phyloP scores from a whole-genome alignment of 2,329 filamentous ascomycete species.

The Tolypocladium capitatum region DNA sequence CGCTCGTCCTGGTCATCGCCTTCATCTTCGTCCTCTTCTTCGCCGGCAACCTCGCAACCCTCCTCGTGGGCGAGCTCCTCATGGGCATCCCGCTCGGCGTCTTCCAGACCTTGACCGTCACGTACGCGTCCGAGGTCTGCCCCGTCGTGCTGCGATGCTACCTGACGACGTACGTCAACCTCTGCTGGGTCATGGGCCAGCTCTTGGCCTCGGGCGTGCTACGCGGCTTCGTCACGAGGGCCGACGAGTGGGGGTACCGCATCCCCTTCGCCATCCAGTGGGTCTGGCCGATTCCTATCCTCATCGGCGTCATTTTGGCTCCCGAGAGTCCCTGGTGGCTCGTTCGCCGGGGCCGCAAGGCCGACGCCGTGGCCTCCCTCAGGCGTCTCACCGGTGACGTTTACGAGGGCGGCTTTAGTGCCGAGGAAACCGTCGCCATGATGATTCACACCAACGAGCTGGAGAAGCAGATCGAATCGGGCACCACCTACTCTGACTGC shows the following conservation, averaged over 20 bases:
- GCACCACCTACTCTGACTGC: slow-evolving; percentile 68
- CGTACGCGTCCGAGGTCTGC: slow-evolving; percentile 60
- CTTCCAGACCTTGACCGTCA: slow-evolving; percentile 45
- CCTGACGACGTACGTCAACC: slow-evolving; percentile 62
- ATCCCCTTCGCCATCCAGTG: slow-evolving; percentile 64
- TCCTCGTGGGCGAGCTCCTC: slow-evolving; percentile 48
- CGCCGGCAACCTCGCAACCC: slow-evolving; percentile 42
- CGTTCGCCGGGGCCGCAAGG: slow-evolving; percentile 48
- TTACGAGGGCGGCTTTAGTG: slow-evolving; percentile 58
- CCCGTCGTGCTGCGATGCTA: slow-evolving; percentile 59
- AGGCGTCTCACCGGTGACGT: slow-evolving; percentile 51
- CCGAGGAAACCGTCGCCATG: slow-evolving; percentile 78
- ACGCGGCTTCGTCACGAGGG: slow-evolving; percentile 48
- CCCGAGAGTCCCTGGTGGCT: slow-evolving; percentile 66
- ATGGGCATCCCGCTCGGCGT: slow-evolving; percentile 51
- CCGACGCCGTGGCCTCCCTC: slow-evolving; percentile 53
- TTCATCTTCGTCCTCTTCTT: slow-evolving; percentile 55
- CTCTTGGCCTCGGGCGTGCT: slow-evolving; percentile 61
- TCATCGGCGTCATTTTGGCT: slow-evolving; percentile 52
- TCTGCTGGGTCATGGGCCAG: slow-evolving; percentile 70
- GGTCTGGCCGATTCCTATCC: slow-evolving; percentile 61
- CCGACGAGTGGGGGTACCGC: slow-evolving; percentile 56
- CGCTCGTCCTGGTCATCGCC: slow-evolving; percentile 36
- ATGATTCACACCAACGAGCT: slow-evolving; percentile 81
- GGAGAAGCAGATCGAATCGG: slow-evolving; percentile 61